Conservation (phyloP, 2,329 filamentous ascomycete genomes). For the Geosmithia putterillii region DNA sequence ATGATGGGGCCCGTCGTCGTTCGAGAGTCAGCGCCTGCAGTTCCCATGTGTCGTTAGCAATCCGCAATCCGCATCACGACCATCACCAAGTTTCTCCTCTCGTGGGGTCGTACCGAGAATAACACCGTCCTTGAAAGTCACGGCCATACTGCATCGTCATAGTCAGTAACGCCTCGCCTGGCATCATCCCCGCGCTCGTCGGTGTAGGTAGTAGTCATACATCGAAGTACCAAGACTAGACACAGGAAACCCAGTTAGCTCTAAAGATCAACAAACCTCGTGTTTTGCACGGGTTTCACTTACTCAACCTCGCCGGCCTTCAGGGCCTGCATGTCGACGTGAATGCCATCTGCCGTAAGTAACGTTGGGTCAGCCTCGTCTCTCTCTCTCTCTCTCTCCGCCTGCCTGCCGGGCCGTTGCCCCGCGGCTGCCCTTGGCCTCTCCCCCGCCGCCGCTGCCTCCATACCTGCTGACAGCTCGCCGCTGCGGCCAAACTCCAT, state of each 20-base stretch:
- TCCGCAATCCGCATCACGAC: background rate
- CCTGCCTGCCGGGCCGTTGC: background rate
- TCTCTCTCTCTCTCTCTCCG: background rate
- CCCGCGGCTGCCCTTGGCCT: no score
- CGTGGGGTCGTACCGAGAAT: constrained; percentile 66
- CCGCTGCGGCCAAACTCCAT: constrained; percentile 56
- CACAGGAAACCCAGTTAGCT: constrained; percentile 17
- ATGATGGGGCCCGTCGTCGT: constrained; percentile 98
- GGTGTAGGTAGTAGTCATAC: constrained; percentile 38
- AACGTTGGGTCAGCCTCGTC: constrained; percentile 3
- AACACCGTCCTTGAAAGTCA: constrained; percentile 97
- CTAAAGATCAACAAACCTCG: background rate
- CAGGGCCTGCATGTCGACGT: constrained; percentile 95
- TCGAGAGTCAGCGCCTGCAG: constrained; percentile 82
- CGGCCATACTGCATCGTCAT: constrained; percentile 65
- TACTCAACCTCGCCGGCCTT: constrained; percentile 99
- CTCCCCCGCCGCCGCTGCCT: no score
- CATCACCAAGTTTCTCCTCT: no score
- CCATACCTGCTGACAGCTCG: constrained; percentile 51
- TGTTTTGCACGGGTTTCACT: constrained; percentile 20
- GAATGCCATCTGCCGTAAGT: constrained; percentile 72
- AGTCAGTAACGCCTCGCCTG: constrained; percentile 1
- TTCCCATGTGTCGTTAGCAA: no score
- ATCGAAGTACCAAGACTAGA: constrained; percentile 89
- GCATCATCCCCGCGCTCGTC: constrained; percentile 6